Evolutionary conservation across 2,329 filamentous ascomycete species (phyloP), one percentile per base, ranked within the genome.

Genomic region (Paraphoma sp.): DNA sequence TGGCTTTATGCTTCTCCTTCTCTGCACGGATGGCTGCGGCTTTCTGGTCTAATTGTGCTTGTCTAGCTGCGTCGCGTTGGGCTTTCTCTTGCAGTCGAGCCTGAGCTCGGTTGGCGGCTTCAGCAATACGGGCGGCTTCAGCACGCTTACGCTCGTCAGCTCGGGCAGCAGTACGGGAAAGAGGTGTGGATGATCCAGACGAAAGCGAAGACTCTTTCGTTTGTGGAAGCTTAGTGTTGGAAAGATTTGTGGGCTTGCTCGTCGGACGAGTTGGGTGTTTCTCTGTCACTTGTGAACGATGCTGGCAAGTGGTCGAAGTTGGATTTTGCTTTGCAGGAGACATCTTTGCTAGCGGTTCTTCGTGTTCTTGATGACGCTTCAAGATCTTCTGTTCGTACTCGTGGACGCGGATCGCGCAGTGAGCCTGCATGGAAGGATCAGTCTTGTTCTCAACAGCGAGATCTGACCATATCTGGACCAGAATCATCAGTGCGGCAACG

Each of bases 371-470:
- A 41, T 68, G 50, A 10, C 59, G 54, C 16, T 41, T 17, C 2
- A 29, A 18, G 6, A 69, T 45, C 51, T 67, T 67, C 8, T 52
- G 40, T 18, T 56, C 44, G 42, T 71, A 68, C 29, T 63, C 60
- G 29, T 64, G 41, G 31, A 60, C 52, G 31, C 54, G 55, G 30
- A 57, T 49, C 12, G 41, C 41, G 28, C 65, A 68, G 43, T 63
- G 46, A 18, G 54, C 59, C 6, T 47, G 50, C 47, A 64, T 44
- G 2, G 48, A 6, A 2, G 57, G 46, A 41, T 62, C 52, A 18
- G 33, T 10, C 31, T 44, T 45, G 31, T 63, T 50, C 41, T 67
- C 53, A 5, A 58, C 50, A 16, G 41, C 57, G 17, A 69, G 30
- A n/a, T 60, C 57, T 6, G 29, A 38, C 63, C 63, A 71, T 12